Conservation (phyloP, 1,284 basidiomycete species). For the Laetiporus sulphureus region DNA sequence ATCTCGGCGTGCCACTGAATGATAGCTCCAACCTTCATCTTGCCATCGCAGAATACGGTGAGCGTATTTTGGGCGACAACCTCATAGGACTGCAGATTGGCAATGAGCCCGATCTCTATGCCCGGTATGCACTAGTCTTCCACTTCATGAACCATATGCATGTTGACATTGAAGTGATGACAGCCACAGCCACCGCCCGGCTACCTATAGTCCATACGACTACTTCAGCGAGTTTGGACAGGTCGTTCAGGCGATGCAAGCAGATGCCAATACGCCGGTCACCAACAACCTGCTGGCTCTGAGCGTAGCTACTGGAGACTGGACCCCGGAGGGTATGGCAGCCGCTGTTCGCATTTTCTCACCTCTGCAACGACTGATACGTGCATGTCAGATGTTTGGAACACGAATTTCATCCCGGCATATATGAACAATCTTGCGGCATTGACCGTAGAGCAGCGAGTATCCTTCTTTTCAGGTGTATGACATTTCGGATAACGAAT, state of each 20-base stretch:
- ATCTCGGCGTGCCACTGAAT: constrained; percentile 45
- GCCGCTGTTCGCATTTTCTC: not conserved
- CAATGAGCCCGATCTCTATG: constrained; percentile 55
- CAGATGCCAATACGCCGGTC: constrained; percentile 34
- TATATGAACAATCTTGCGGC: constrained; percentile 40
- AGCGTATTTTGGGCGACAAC: constrained; percentile 35
- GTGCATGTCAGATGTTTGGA: constrained; percentile 34
- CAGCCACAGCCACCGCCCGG: constrained; percentile 23
- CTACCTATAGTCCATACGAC: constrained; percentile 33
- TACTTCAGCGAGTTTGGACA: constrained; percentile 44
- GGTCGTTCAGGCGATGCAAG: constrained; percentile 34
- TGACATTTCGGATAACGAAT: not conserved
- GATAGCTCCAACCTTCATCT: constrained; percentile 39
- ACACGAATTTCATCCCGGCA: constrained; percentile 47
- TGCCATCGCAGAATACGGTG: constrained; percentile 37
- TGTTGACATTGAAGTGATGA: constrained; percentile 3
- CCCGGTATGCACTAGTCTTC: constrained; percentile 23
- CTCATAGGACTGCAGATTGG: constrained; percentile 41
- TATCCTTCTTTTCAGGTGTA: constrained; percentile 1
- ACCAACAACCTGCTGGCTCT: constrained; percentile 54
- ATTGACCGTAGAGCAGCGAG: constrained; percentile 24
- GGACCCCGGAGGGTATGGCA: constrained; percentile 33
- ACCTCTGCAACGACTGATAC: too few species aligned
- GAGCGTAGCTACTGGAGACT: constrained; percentile 42
- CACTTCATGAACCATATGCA: constrained; percentile 10